Evolutionary conservation across 768 basidiomycete species (phyloP).

Genomic region (Lactarius psammicola): DNA sequence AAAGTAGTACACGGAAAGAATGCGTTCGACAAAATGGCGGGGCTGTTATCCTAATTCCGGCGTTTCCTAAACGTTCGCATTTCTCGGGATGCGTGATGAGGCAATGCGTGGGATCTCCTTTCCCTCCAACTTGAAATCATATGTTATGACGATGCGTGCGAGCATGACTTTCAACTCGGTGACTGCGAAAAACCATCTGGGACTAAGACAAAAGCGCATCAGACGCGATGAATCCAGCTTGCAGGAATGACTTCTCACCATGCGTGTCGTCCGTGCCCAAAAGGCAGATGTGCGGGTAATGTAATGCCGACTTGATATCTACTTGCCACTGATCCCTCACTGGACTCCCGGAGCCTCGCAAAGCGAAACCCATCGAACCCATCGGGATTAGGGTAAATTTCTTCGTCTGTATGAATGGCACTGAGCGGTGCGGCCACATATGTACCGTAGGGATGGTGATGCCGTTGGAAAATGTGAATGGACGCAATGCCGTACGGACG

Average conservation of each 20-base stretch:
- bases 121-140: conserved; percentile 36
- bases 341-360: conserved; percentile 21
- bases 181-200: conserved; percentile 39
- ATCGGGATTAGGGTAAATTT: conserved; percentile 37
- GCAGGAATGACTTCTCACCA: conserved; percentile 28
- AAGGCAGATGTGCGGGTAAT: conserved; percentile 28
- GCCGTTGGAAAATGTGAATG: conserved; percentile 47
- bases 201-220: too few relatives aligned
- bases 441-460: conserved; percentile 40
- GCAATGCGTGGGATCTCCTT: background rate
- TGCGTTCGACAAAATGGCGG: too few relatives aligned
- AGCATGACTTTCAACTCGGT: conserved; percentile 39
- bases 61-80: background rate
- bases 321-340: background rate
- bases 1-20: too few relatives aligned
- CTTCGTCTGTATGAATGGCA: conserved; percentile 36
- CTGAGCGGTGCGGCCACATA: conserved; percentile 35
- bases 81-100: background rate
- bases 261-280: conserved; percentile 33
- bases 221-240: background rate
- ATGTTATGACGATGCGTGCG: conserved; percentile 36
- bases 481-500: conserved; percentile 35
- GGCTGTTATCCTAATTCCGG: too few relatives aligned
- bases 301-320: conserved; percentile 21
- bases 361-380: conserved; percentile 47